Percentiles rank a stretch among this genome's conserved stretches.
Evolutionary conservation across 73 alveolate genomes (phyloP).

Genomic region (Breviolum minutum): DNA sequence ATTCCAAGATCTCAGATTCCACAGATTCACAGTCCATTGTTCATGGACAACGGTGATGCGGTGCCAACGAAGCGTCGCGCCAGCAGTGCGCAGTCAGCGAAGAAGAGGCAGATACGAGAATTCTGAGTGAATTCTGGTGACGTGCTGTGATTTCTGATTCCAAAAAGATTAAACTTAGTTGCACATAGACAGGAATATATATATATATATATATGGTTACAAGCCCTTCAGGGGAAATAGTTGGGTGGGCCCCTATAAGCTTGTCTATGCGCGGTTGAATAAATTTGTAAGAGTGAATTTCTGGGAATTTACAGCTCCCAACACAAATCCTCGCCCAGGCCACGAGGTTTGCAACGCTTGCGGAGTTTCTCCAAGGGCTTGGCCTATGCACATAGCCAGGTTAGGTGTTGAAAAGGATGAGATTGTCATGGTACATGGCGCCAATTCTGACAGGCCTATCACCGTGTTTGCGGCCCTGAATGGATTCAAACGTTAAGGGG

Average conservation of each 20-base stretch:
- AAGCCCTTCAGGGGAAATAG: too few relatives aligned
- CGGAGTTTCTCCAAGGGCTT: slow-evolving; percentile 72
- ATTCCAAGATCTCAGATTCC: not conserved
- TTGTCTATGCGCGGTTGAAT: too few relatives aligned
- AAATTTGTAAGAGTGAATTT: too few relatives aligned
- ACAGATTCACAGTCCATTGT: not conserved
- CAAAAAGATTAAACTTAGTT: not conserved
- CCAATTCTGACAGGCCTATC: slow-evolving; percentile 51
- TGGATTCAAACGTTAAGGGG: slow-evolving; percentile 91
- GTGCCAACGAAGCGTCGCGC: slow-evolving; percentile 37
- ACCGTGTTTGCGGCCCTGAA: slow-evolving; percentile 82
- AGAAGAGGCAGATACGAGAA: not conserved
- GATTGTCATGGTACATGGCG: not conserved
- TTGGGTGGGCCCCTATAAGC: too few relatives aligned
- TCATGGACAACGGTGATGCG: not conserved
- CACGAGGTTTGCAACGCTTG: slow-evolving; percentile 56
- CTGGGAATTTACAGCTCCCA: too few relatives aligned
- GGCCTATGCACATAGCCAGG: slow-evolving; percentile 78
- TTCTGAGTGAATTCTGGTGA: not conserved
- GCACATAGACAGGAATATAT: not conserved
- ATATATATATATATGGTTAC: not conserved
- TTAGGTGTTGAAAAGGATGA: not conserved
- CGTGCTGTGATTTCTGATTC: not conserved
- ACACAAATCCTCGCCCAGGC: too few relatives aligned
- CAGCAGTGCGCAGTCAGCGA: not conserved